Conservation (phyloP, 768 basidiomycete genomes). For the Lyophyllum atratum region DNA sequence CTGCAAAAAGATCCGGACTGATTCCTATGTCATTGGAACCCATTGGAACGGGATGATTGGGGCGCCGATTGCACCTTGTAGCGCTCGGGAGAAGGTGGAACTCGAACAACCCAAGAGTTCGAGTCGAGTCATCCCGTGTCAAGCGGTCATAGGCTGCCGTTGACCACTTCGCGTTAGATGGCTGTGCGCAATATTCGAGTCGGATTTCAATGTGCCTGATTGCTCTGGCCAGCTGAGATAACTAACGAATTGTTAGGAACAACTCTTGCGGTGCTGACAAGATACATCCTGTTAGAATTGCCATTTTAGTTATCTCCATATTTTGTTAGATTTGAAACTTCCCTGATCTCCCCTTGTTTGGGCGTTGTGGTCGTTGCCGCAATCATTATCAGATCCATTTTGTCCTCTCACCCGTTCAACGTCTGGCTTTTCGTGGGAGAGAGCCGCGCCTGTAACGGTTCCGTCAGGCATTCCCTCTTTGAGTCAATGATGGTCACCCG, state of each 20-base stretch:
- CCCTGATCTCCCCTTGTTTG: conserved; percentile 35
- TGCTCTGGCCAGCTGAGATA: conserved; percentile 27
- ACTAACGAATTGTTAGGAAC: conserved; percentile 35
- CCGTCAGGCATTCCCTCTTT: conserved; percentile 34
- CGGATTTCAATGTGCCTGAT: conserved; percentile 17
- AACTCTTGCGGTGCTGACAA: conserved; percentile 17
- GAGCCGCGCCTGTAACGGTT: conserved; percentile 23
- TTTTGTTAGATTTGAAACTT: conserved; percentile 34
- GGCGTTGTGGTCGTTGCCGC: conserved; percentile 36
- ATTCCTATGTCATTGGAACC: not conserved
- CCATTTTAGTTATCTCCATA: conserved; percentile 29
- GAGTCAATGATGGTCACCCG: conserved; percentile 42
- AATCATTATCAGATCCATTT: conserved; percentile 39
- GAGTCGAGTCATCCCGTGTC: conserved; percentile 34
- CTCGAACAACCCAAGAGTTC: not conserved
- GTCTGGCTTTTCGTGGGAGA: conserved; percentile 27
- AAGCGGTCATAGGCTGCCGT: conserved; percentile 9
- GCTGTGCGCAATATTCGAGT: conserved; percentile 23
- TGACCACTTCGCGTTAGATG: conserved; percentile 12
- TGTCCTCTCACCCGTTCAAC: conserved; percentile 31
- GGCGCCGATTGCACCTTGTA: not conserved
- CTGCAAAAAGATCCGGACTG: not conserved
- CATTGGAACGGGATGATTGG: not conserved
- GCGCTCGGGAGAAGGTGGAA: not conserved
- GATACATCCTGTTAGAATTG: conserved; percentile 11